Conservation (phyloP, 2,329 filamentous ascomycete genomes). For the Microdochium paspali region DNA sequence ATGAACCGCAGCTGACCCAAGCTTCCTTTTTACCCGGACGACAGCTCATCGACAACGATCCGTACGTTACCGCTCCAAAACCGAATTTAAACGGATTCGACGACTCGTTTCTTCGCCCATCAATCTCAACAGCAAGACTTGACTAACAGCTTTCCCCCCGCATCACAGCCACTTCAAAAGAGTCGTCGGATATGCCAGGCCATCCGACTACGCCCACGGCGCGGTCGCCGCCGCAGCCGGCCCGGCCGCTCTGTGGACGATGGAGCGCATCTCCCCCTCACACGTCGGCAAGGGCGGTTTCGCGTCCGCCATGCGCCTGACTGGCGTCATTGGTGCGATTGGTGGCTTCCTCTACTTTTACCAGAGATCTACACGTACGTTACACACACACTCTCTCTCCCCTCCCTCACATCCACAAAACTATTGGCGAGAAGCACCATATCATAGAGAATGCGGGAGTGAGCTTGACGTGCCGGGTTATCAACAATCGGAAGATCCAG, state of each 20-base stretch:
- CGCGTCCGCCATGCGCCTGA: constrained; percentile 71
- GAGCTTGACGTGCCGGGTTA: too few relatives aligned
- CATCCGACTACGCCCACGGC: constrained; percentile 71
- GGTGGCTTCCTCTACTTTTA: constrained; percentile 84
- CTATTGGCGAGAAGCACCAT: too few relatives aligned
- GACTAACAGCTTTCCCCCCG: constrained; percentile 1
- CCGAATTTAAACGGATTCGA: background rate
- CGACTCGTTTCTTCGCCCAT: too few relatives aligned
- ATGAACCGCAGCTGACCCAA: background rate
- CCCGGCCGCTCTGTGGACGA: constrained; percentile 64
- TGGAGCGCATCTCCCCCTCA: constrained; percentile 81
- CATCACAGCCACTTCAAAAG: constrained; percentile 73
- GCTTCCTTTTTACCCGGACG: constrained; percentile 3
- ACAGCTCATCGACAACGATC: constrained; percentile 98
- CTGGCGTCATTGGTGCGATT: constrained; percentile 59
- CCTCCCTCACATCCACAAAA: too few relatives aligned
- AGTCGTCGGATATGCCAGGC: constrained; percentile 78
- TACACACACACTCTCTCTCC: background rate
- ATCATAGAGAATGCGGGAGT: too few relatives aligned
- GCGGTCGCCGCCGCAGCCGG: constrained; percentile 59
- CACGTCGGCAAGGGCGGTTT: constrained; percentile 77
- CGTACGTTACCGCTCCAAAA: constrained; percentile 49
- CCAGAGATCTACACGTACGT: constrained; percentile 73
- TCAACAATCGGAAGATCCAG: too few relatives aligned
- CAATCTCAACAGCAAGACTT: too few relatives aligned